Base-by-base conservation (phyloP, 2,329 filamentous ascomycete genomes). In the Xylogone sp. region DNA sequence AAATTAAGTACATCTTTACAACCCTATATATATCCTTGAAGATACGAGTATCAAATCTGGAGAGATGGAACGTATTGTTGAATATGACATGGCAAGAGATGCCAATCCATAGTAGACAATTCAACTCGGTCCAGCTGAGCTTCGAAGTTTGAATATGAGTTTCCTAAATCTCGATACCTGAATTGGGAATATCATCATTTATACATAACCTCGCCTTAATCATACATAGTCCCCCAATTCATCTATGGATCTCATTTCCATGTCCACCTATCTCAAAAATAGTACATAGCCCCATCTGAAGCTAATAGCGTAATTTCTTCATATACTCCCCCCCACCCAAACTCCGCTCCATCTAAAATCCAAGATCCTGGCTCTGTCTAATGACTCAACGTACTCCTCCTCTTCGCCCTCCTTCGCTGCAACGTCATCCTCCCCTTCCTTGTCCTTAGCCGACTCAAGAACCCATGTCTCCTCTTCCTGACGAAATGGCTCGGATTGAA, bases 401-500 rank as follows among this genome's bases (percentile, higher is more conserved):
- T 57, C 60, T 68, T 68, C 29, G 54, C 50, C 53, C 53, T 64
- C 55, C 66, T 56, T 51, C 66, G 60, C 49, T 58, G 54, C 31
- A 68, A 44, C 2, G 56, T 62, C 46, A 55, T 59, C 27, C 62
- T 52, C 3, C 66, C 66, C 45, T 66, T 68, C 53, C 65, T 59
- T 43, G 63, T 68, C 55, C 53, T 59, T 29, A 65, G 44, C 16
- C 66, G 50, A 42, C 59, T 62, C 58, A 68, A 62, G 53, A 68
- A 68, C 7, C 66, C 66, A 63, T 68, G 66, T 51, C 66, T 57
- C 43, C 66, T 51, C 62, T 68, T 68, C 52, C 65, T 56, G 18
- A 68, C 65, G 56, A 68, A 68, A 61, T 68, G 66, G 54, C 62
- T 66, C 7, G 66, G 65, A 49, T 54, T 62, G 44, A 65, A 67